phyloP scores from a whole-genome alignment of 805 yeast genomes.

The Phaffomyces thermotolerans region DNA sequence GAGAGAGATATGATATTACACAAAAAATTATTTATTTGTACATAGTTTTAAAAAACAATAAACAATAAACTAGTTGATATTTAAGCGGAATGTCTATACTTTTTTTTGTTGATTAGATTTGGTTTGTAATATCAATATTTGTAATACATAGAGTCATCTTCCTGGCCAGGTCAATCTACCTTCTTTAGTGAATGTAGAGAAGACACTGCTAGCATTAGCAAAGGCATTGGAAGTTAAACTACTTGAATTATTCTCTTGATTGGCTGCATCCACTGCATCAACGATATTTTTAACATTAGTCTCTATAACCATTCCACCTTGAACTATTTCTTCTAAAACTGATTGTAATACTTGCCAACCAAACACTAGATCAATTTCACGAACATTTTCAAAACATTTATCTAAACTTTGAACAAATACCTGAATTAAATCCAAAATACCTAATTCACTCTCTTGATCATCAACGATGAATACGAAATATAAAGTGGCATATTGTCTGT shows the following conservation, averaged over 20 bases:
- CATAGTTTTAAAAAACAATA: not conserved
- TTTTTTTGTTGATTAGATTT: not conserved
- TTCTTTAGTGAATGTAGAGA: slow-evolving; percentile 22
- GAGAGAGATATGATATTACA: not conserved
- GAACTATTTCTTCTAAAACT: slow-evolving; percentile 85
- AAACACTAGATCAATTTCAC: slow-evolving; percentile 93
- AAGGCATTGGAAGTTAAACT: slow-evolving; percentile 25
- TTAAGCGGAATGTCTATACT: not conserved
- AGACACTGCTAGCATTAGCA: slow-evolving; percentile 24
- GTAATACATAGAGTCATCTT: no score
- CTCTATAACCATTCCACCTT: slow-evolving; percentile 97
- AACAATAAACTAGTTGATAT: not conserved
- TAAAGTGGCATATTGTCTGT: slow-evolving; percentile 91
- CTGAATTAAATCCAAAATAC: slow-evolving; percentile 88
- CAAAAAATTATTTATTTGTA: slow-evolving; percentile 1
- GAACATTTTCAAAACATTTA: slow-evolving; percentile 87
- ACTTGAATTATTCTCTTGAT: slow-evolving; percentile 13
- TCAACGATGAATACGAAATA: slow-evolving; percentile 94
- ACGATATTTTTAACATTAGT: slow-evolving; percentile 80
- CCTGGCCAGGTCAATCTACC: slow-evolving; percentile 25
- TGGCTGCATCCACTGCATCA: slow-evolving; percentile 68
- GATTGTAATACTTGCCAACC: slow-evolving; percentile 97
- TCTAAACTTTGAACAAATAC: slow-evolving; percentile 95
- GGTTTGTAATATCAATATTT: no score
- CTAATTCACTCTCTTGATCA: slow-evolving; percentile 91